A percentile compares a stretch with the other conserved stretches of the same genome.
Evolutionary conservation across 1,139 yeast species (phyloP).

Genomic region (Debaryomycetaceae sp.): DNA sequence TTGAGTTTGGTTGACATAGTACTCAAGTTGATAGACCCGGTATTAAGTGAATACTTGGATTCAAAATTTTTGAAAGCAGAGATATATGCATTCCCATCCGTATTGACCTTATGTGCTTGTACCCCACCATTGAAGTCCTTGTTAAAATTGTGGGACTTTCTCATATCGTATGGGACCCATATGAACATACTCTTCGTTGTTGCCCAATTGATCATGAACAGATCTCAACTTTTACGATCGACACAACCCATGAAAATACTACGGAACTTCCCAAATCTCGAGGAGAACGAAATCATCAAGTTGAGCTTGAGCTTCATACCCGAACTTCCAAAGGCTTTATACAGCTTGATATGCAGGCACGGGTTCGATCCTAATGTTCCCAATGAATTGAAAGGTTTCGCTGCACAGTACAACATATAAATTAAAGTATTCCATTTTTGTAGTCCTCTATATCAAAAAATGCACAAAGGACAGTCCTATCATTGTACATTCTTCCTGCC

Average conservation of each 20-base stretch:
- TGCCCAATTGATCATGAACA: constrained; percentile 73
- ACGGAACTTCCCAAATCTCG: constrained; percentile 68
- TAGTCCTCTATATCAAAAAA: constrained; percentile 61
- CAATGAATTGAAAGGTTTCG: constrained; percentile 28
- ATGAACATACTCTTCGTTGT: constrained; percentile 82
- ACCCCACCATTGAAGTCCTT: constrained; percentile 83
- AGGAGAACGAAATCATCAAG: constrained; percentile 74
- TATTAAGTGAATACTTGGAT: constrained; percentile 56
- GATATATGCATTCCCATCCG: constrained; percentile 86
- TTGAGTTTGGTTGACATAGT: constrained; percentile 66
- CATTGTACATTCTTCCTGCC: constrained; percentile 68
- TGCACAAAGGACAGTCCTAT: constrained; percentile 66
- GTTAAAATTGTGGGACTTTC: constrained; percentile 80
- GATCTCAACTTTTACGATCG: constrained; percentile 57
- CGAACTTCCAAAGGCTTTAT: constrained; percentile 65
- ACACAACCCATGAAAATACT: constrained; percentile 72
- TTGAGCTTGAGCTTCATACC: constrained; percentile 80
- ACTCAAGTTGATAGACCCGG: constrained; percentile 69
- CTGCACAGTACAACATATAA: constrained; percentile 9
- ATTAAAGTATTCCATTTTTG: constrained; percentile 23
- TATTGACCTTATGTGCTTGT: constrained; percentile 83
- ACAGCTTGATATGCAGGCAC: constrained; percentile 69
- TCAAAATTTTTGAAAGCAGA: constrained; percentile 73
- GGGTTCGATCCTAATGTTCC: constrained; percentile 57
- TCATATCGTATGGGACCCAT: constrained; percentile 89